phyloP scores from a whole-genome alignment of 2,329 filamentous ascomycete genomes.

The Cladophialophora exuberans region DNA sequence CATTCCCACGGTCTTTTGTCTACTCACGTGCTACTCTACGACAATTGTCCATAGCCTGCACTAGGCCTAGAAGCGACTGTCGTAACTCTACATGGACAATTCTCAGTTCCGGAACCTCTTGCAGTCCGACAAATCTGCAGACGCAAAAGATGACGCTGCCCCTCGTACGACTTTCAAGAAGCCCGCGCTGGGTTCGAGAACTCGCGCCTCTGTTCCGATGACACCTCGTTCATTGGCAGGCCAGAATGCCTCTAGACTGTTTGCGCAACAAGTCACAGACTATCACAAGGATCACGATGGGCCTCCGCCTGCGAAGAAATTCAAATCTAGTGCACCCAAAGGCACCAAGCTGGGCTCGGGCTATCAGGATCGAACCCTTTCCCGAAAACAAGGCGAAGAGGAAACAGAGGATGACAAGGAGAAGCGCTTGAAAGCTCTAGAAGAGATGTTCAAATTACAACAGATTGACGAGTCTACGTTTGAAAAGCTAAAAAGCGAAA shows the following conservation, averaged over 20 bases:
- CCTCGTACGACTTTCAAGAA: slow-evolving; percentile 53
- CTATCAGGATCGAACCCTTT: slow-evolving; percentile 79
- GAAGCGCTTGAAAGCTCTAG: slow-evolving; percentile 73
- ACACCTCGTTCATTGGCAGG: slow-evolving; percentile 67
- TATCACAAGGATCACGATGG: slow-evolving; percentile 58
- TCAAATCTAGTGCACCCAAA: slow-evolving; percentile 76
- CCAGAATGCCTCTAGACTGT: slow-evolving; percentile 67
- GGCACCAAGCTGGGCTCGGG: slow-evolving; percentile 78
- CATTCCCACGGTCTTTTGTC: too few species aligned
- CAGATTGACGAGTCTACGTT: slow-evolving; percentile 82
- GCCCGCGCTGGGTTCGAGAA: slow-evolving; percentile 71
- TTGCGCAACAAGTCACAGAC: slow-evolving; percentile 82
- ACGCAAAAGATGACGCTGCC: slow-evolving; percentile 37
- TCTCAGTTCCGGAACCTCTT: slow-evolving; percentile 87
- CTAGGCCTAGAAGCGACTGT: neutral
- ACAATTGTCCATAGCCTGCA: neutral
- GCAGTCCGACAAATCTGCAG: slow-evolving; percentile 37
- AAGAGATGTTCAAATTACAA: slow-evolving; percentile 78
- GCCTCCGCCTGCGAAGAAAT: slow-evolving; percentile 69
- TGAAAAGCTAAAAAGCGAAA: slow-evolving; percentile 72
- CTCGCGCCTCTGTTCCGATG: slow-evolving; percentile 85
- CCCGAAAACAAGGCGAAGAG: slow-evolving; percentile 59
- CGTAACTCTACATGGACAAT: slow-evolving; percentile 75
- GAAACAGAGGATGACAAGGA: slow-evolving; percentile 57
- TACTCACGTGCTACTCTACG: neutral